Conservation (phyloP, 352 stramenopile species). For the Globisporangium uncinulatum region DNA sequence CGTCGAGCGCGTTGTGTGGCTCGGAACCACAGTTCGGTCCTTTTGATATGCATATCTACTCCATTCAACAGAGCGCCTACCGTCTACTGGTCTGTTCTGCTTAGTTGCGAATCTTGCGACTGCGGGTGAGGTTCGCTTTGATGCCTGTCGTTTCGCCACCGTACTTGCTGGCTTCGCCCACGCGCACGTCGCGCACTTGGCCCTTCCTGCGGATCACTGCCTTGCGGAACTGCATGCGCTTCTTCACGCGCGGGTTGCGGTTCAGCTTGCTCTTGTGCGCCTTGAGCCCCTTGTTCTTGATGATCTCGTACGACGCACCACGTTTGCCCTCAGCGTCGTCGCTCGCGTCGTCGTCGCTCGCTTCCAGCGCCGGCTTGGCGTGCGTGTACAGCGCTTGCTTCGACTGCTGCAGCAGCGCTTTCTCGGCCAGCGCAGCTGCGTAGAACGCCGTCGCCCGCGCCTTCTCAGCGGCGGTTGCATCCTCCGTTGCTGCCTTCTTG, state of each 20-base stretch:
- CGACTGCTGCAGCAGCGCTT: constrained; percentile 42
- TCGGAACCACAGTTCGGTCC: not conserved
- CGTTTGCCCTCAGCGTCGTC: constrained; percentile 87
- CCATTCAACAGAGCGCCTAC: not conserved
- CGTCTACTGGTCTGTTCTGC: not conserved
- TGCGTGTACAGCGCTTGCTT: constrained; percentile 82
- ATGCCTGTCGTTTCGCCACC: constrained; percentile 88
- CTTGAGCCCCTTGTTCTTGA: constrained; percentile 98
- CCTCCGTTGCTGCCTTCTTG: constrained; percentile 25
- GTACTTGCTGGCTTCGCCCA: constrained; percentile 83
- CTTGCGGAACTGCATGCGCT: constrained; percentile 96
- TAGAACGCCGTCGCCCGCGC: constrained; percentile 74
- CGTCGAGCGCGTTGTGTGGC: too few species aligned
- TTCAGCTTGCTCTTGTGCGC: constrained; percentile 98
- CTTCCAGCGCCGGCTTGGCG: constrained; percentile 42
- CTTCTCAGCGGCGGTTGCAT: constrained; percentile 36
- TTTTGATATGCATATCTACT: constrained; percentile 16
- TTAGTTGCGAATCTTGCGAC: constrained; percentile 89
- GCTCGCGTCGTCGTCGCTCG: constrained; percentile 54
- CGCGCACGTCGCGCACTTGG: constrained; percentile 92
- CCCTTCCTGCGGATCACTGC: constrained; percentile 96
- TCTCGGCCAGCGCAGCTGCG: constrained; percentile 43
- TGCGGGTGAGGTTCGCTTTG: constrained; percentile 85
- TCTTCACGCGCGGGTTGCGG: constrained; percentile 98
- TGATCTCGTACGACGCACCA: constrained; percentile 92